A percentile compares a stretch with the other conserved stretches of the same genome.
Conservation (phyloP, 2,329 filamentous ascomycete genomes). For the Decorospora gaudefroyi region DNA sequence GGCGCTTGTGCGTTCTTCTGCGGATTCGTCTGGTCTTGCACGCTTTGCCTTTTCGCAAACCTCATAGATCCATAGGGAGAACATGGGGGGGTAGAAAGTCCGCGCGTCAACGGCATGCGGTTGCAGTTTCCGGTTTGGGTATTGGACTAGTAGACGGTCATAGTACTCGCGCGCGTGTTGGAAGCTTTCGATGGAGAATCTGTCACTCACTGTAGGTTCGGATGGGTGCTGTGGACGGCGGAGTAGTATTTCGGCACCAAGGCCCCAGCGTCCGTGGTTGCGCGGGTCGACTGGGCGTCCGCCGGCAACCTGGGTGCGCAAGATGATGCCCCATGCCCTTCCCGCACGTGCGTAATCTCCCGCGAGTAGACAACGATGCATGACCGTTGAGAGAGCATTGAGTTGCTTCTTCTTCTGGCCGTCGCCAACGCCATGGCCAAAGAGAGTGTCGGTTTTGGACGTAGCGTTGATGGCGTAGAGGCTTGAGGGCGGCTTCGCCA, state of each 20-base stretch:
- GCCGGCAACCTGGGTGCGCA: slow-evolving; percentile 64
- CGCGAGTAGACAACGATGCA: slow-evolving; percentile 73
- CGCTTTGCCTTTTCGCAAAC: slow-evolving; percentile 64
- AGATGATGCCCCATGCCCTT: slow-evolving; percentile 73
- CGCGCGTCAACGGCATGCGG: slow-evolving; percentile 66
- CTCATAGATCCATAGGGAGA: slow-evolving; percentile 79
- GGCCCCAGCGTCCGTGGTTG: slow-evolving; percentile 72
- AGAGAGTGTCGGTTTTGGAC: slow-evolving; percentile 17
- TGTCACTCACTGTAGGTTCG: slow-evolving; percentile 6
- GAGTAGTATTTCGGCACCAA: slow-evolving; percentile 84
- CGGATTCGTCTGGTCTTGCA: slow-evolving; percentile 35
- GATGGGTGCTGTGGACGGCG: slow-evolving; percentile 47
- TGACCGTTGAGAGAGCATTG: slow-evolving; percentile 67
- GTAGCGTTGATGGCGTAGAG: slow-evolving; percentile 41
- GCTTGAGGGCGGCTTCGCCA: slow-evolving; percentile 50
- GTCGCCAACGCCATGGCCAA: slow-evolving; percentile 18
- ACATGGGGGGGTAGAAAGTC: slow-evolving; percentile 81
- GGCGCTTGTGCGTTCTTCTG: slow-evolving; percentile 62
- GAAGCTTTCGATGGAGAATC: slow-evolving; percentile 54
- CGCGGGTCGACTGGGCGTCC: slow-evolving; percentile 67
- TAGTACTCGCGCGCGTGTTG: slow-evolving; percentile 70
- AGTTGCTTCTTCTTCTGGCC: slow-evolving; percentile 61
- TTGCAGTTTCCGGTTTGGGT: slow-evolving; percentile 66
- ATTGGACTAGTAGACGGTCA: slow-evolving; percentile 74
- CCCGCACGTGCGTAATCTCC: slow-evolving; percentile 73